Evolutionary conservation across 305 asterid genomes (phyloP), one percentile per base, ranked within the genome.

Genomic region (Fraxinus platypoda): DNA sequence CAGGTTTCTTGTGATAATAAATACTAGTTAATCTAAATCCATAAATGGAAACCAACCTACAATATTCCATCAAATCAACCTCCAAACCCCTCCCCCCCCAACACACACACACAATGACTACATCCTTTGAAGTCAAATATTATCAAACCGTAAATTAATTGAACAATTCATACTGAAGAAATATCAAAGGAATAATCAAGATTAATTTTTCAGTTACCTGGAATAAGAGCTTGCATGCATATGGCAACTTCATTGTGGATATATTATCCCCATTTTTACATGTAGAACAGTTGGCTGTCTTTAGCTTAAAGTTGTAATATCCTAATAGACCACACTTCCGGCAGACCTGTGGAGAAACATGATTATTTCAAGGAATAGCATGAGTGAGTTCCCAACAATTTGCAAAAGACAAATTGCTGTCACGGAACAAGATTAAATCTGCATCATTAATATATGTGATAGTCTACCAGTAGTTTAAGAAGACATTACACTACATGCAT

Each of bases 191-290:
- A 49, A 28, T 6, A 26, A 19, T 31, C 38, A 66, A 37, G 35
- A 68, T 31, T 12, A 82, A 80, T 11, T 25, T 54, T 41, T 9
- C 52, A 30, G 75, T 82, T 89, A 94, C 98, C 97, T 96, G 99
- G 87, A 96, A 37, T 83, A 96, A 86, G 86, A 96, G 97, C 88
- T 96, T 96, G 98, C 99, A 96, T 8, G 99, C 99, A 85, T 96
- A 96, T 19, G 99, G 99, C 84, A 96, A 83, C 81, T 96, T 96
- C 98, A 96, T 91, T 74, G 98, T 90, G 62, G 98, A 91, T 68
- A 96, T 88, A 83, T 93, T 93, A 37, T 94, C 97, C 80, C 97
- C 98, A 66, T 89, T 92, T 88, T 93, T 94, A 80, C 99, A 96
- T 31, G 90, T 91, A 0, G 98, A 91, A 83, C 98, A 96, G 72